Conservation (phyloP, 148 eudicot species). For the Fagopyrum homotropicum region DNA sequence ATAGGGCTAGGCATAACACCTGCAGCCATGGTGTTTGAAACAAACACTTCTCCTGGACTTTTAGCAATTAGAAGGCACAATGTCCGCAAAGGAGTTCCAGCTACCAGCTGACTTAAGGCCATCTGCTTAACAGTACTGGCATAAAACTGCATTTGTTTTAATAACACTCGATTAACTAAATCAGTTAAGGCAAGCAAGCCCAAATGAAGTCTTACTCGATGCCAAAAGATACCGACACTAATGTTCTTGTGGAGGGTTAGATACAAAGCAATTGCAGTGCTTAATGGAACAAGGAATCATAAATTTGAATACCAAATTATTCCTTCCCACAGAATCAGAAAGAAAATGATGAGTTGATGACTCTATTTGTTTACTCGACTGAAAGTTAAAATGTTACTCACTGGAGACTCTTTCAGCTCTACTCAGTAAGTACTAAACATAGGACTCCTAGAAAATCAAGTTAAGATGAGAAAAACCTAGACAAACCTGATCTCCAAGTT, state of each 20-base stretch:
- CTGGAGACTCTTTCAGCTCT: neutral
- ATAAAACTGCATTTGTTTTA: constrained; percentile 30
- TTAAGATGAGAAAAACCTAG: neutral
- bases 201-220: neutral
- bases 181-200: neutral
- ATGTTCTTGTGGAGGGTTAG: neutral
- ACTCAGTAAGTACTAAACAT: neutral
- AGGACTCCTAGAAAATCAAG: neutral
- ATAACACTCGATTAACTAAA: constrained; percentile 8
- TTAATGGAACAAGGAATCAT: neutral
- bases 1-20: constrained; percentile 20
- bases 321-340: neutral
- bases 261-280: neutral
- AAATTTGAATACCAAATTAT: neutral
- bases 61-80: constrained; percentile 43
- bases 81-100: constrained; percentile 41
- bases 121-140: constrained; percentile 41
- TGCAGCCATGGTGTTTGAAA: constrained; percentile 16
- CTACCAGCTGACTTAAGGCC: constrained; percentile 35
- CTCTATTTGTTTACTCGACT: neutral
- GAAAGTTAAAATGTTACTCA: neutral
- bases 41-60: constrained; percentile 38
- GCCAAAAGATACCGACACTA: neutral
- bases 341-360: neutral
- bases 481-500: constrained; percentile 48